Evolutionary conservation across 805 yeast genomes (phyloP).

Genomic region (Saccharomycopsis babjevae): DNA sequence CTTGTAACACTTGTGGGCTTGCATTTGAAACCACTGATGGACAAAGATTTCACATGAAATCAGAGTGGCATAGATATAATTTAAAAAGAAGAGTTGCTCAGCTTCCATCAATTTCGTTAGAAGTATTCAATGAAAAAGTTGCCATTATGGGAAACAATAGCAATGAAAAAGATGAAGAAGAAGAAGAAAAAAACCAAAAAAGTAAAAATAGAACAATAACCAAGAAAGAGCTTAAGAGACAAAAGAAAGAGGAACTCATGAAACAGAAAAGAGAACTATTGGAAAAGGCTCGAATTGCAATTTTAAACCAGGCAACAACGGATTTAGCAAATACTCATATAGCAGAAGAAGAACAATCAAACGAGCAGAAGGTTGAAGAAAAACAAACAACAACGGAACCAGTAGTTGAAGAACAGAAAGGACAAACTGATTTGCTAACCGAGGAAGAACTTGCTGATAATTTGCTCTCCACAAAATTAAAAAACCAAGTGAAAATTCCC

Average conservation of each 20-base stretch:
- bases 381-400: conserved; percentile 7
- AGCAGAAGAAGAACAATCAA: conserved; percentile 10
- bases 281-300: conserved; percentile 32
- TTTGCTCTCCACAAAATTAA: conserved; percentile 30
- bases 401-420: conserved; percentile 16
- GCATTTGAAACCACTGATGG: conserved; percentile 64
- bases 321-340: conserved; percentile 4
- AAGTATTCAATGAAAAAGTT: conserved; percentile 62
- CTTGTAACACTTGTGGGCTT: conserved; percentile 85
- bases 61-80: conserved; percentile 97
- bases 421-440: conserved; percentile 27
- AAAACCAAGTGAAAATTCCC: conserved; percentile 37
- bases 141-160: conserved; percentile 22
- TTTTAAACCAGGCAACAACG: conserved; percentile 21
- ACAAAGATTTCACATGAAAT: conserved; percentile 88
- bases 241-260: conserved; percentile 32
- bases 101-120: conserved; percentile 63
- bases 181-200: conserved; percentile 15
- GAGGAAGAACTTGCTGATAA: conserved; percentile 29
- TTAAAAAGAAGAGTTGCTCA: conserved; percentile 88
- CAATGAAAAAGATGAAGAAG: conserved; percentile 19
- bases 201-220: conserved; percentile 26
- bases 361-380: conserved; percentile 3
- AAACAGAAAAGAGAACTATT: conserved; percentile 33
- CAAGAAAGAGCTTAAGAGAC: conserved; percentile 33